Conservation (phyloP, 1,284 basidiomycete genomes). For the Leccinum cinnamomeum region DNA sequence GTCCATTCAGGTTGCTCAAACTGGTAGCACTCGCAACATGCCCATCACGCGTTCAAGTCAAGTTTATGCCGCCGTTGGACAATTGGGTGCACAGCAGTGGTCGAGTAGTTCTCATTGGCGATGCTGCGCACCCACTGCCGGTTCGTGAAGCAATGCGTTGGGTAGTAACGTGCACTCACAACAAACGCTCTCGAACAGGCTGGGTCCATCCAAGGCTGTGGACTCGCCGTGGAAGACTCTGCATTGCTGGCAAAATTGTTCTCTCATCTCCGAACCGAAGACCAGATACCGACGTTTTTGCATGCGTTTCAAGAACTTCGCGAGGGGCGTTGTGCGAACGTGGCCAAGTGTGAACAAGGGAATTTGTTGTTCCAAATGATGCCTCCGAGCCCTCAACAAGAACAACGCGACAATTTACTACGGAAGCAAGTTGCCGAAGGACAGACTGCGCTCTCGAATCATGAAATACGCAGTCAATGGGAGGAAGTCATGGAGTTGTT, state of each 20-base stretch:
- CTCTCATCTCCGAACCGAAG: constrained; percentile 47
- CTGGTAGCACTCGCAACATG: constrained; percentile 39
- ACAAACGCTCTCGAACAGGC: constrained; percentile 36
- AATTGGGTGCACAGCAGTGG: constrained; percentile 55
- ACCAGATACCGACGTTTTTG: constrained; percentile 53
- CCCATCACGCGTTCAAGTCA: constrained; percentile 39
- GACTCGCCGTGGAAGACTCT: constrained; percentile 56
- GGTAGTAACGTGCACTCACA: background rate
- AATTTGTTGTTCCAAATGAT: constrained; percentile 42
- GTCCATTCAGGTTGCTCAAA: constrained; percentile 42
- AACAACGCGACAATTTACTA: constrained; percentile 45
- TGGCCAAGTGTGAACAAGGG: constrained; percentile 38
- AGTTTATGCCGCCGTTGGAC: constrained; percentile 41
- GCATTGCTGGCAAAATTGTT: constrained; percentile 59
- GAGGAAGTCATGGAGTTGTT: constrained; percentile 42
- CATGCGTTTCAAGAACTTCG: constrained; percentile 54
- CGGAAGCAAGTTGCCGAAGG: constrained; percentile 41
- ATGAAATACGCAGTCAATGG: constrained; percentile 37
- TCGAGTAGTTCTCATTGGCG: constrained; percentile 48
- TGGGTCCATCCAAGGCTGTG: constrained; percentile 50
- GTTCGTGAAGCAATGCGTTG: constrained; percentile 34
- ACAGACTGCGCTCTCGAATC: constrained; percentile 34
- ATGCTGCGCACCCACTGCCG: constrained; percentile 53
- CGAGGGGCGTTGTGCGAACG: constrained; percentile 41
- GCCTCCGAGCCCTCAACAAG: constrained; percentile 40